Evolutionary conservation across 169 alveolate genomes (phyloP).

Genomic region (Plasmodium sp.): DNA sequence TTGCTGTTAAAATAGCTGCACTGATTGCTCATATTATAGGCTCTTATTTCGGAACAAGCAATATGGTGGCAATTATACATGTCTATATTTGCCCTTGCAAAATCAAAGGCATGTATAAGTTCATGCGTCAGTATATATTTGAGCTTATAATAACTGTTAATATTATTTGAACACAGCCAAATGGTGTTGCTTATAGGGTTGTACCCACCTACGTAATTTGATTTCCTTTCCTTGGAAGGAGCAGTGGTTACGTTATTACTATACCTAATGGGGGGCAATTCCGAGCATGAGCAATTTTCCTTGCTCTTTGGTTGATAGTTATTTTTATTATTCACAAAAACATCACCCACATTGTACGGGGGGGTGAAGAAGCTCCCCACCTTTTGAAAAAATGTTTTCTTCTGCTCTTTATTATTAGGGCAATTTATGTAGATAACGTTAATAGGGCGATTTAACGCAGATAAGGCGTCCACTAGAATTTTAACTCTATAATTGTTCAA

Average conservation of each 20-base stretch:
- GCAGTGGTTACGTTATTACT: neutral
- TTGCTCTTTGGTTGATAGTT: slow-evolving; percentile 12
- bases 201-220: slow-evolving; percentile 76
- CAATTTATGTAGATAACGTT: slow-evolving; percentile 77
- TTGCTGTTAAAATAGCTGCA: slow-evolving; percentile 78
- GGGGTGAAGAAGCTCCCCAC: slow-evolving; percentile 4
- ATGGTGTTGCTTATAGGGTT: slow-evolving; percentile 78
- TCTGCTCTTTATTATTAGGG: slow-evolving; percentile 61
- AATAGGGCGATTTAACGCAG: slow-evolving; percentile 81
- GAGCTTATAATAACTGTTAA: slow-evolving; percentile 75
- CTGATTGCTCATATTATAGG: slow-evolving; percentile 80
- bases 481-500: slow-evolving; percentile 78
- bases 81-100: slow-evolving; percentile 82
- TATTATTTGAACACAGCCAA: slow-evolving; percentile 82
- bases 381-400: slow-evolving; percentile 31
- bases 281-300: slow-evolving; percentile 69
- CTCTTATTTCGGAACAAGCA: slow-evolving; percentile 85
- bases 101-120: slow-evolving; percentile 84
- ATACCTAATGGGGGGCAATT: neutral
- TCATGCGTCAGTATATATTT: slow-evolving; percentile 80
- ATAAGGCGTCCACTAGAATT: slow-evolving; percentile 77
- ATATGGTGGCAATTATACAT: slow-evolving; percentile 78
- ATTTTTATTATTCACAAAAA: slow-evolving; percentile 21
- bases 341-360: slow-evolving; percentile 18
- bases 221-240: neutral